phyloP scores from a whole-genome alignment of 495 filamentous ascomycete genomes.

The Podospora pseudoanserina region DNA sequence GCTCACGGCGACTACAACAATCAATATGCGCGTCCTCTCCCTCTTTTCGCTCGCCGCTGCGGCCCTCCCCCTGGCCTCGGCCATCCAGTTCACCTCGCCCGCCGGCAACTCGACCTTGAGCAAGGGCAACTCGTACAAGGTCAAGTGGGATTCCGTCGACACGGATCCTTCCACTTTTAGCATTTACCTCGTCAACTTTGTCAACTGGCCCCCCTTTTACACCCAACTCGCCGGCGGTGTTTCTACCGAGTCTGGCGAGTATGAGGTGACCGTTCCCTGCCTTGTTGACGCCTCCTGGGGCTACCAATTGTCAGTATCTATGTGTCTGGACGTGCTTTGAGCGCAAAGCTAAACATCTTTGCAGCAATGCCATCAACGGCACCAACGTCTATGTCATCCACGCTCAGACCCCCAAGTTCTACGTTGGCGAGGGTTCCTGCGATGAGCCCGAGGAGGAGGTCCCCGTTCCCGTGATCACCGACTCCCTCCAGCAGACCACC shows the following conservation, averaged over 20 bases:
- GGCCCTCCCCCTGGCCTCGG: conserved; percentile 27
- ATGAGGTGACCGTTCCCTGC: conserved; percentile 42
- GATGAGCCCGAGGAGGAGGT: conserved; percentile 14
- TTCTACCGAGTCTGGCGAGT: conserved; percentile 29
- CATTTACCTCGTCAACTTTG: conserved; percentile 50
- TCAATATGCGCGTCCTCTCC: conserved; percentile 28
- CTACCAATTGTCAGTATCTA: conserved; percentile 38
- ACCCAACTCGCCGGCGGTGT: conserved; percentile 38
- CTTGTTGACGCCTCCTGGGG: conserved; percentile 39
- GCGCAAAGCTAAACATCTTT: background rate
- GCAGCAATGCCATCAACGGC: conserved; percentile 47
- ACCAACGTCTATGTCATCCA: conserved; percentile 50
- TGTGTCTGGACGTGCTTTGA: background rate
- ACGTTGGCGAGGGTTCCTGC: conserved; percentile 27
- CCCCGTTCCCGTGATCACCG: conserved; percentile 3
- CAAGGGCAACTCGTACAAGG: conserved; percentile 35
- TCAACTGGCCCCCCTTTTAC: conserved; percentile 46
- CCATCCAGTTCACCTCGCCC: conserved; percentile 30
- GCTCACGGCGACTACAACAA: conserved; percentile 7
- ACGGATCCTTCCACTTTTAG: conserved; percentile 44
- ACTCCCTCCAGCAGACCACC: conserved; percentile 6
- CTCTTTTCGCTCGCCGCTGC: conserved; percentile 29
- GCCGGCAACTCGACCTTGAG: conserved; percentile 33
- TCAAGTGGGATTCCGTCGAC: conserved; percentile 45
- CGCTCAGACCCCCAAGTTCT: conserved; percentile 44